Conservation (phyloP, 1,284 basidiomycete species). For the Ustilago loliicola region DNA sequence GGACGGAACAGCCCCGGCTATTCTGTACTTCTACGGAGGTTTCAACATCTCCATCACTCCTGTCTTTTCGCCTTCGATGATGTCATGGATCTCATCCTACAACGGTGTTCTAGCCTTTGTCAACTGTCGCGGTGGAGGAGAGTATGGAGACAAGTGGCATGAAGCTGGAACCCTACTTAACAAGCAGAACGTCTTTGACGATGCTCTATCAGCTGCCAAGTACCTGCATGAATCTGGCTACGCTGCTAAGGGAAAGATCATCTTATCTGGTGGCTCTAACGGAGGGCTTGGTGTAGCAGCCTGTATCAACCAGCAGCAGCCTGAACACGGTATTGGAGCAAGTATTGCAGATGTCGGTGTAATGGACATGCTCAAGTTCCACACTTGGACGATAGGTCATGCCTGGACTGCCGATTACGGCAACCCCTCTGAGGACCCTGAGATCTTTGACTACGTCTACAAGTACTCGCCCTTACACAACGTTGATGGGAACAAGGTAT, state of each 20-base stretch:
- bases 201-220: constrained; percentile 75
- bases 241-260: constrained; percentile 80
- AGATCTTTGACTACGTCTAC: constrained; percentile 65
- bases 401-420: constrained; percentile 87
- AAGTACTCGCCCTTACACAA: constrained; percentile 68
- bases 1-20: constrained; percentile 82
- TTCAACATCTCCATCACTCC: constrained; percentile 79
- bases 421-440: constrained; percentile 75
- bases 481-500: constrained; percentile 57
- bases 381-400: constrained; percentile 74
- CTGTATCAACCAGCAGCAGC: constrained; percentile 82
- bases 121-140: constrained; percentile 79
- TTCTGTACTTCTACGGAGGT: constrained; percentile 79
- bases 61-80: constrained; percentile 79
- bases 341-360: constrained; percentile 73
- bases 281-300: constrained; percentile 81
- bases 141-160: constrained; percentile 80
- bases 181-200: constrained; percentile 80
- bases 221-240: constrained; percentile 81
- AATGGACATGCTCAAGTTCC: constrained; percentile 77
- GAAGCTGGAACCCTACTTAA: constrained; percentile 63
- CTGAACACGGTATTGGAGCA: constrained; percentile 80
- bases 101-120: constrained; percentile 79
- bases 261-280: constrained; percentile 75
- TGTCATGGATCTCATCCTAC: constrained; percentile 83